phyloP scores from a whole-genome alignment of 495 filamentous ascomycete species.

The Penicillium arizonense region DNA sequence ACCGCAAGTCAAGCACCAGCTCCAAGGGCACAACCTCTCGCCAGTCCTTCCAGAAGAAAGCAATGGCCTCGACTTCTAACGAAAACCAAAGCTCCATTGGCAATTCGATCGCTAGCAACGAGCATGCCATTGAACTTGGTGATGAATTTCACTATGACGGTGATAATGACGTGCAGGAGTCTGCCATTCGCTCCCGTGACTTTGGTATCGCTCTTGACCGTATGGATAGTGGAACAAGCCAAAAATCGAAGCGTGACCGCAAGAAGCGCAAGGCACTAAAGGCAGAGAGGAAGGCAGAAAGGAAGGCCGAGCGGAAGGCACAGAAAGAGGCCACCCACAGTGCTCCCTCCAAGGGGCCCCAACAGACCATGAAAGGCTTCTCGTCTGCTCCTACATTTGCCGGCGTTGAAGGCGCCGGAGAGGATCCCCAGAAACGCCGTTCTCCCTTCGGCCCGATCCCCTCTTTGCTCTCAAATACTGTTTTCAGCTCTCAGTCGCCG shows the following conservation, averaged over 20 bases:
- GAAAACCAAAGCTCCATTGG: constrained; percentile 24
- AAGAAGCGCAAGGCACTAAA: constrained; percentile 31
- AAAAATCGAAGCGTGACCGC: constrained; percentile 28
- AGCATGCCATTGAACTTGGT: constrained; percentile 33
- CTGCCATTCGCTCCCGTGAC: constrained; percentile 30
- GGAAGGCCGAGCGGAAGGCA: not conserved
- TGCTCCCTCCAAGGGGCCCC: not conserved
- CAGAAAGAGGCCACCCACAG: not conserved
- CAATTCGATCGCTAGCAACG: constrained; percentile 31
- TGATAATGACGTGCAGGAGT: constrained; percentile 18
- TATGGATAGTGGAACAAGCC: constrained; percentile 10
- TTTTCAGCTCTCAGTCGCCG: constrained; percentile 52
- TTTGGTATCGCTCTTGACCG: constrained; percentile 25
- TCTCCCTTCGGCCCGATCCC: constrained; percentile 53
- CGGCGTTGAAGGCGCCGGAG: constrained; percentile 8
- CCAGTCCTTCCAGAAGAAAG: constrained; percentile 24
- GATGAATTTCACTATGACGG: constrained; percentile 36
- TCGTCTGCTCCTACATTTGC: constrained; percentile 15
- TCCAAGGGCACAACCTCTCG: constrained; percentile 58
- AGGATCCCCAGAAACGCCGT: constrained; percentile 24
- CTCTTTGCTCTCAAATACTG: constrained; percentile 61
- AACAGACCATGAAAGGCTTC: constrained; percentile 13
- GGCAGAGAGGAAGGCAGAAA: constrained; percentile 8
- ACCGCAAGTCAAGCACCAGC: constrained; percentile 71
- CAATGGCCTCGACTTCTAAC: constrained; percentile 21